Base-by-base conservation (phyloP, 2,329 filamentous ascomycete genomes). In the Leptographium lundbergii region DNA sequence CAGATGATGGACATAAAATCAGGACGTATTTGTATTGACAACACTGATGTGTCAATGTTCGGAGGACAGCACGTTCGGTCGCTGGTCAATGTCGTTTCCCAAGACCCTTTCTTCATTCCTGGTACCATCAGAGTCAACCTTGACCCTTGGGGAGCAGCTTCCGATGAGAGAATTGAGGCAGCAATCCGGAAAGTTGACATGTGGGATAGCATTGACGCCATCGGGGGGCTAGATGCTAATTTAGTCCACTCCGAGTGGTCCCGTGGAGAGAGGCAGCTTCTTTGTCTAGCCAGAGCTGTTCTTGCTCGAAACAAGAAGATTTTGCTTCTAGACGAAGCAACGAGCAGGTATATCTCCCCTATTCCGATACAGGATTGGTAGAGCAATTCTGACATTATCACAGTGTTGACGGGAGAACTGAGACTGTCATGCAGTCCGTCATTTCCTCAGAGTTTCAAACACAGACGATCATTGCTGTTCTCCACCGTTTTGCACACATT, bases 1-100 rank as follows among this genome's bases (percentile, higher is more conserved):
- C n/a, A 17, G 5, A 29, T 47, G 45, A 27, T 50, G 55, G 19
- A 51, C 42, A 14, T 17, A 3, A 34, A 24, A 34, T n/a, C 42
- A n/a, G 32, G 27, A 34, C 78, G 56, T 60, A 68, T 1, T 60
- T 65, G 34, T 1, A 68, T 81, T 11, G 71, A 74, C 27, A 71
- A 70, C 4, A 67, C 80, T 3, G 51, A 53, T 6, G 19, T 53
- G 9, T 53, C 51, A 19, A n/a, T n/a, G 13, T 34, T 53, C 5
- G 51, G 34, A 3, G 51, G 13, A 53, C 51, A 22, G 7, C 25
- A 34, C 19, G 22, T 34, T 53, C 27, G 51, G 3, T 74, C 80
- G 0, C 79, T 82, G 67, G 27, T 59, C 45, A 56, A 56, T 48
- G 58, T 54, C 6, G 58, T 59, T 14, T 54, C 58, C 17, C 58